Conservation (phyloP, 2,329 filamentous ascomycete species). For the Colletotrichum sp. region DNA sequence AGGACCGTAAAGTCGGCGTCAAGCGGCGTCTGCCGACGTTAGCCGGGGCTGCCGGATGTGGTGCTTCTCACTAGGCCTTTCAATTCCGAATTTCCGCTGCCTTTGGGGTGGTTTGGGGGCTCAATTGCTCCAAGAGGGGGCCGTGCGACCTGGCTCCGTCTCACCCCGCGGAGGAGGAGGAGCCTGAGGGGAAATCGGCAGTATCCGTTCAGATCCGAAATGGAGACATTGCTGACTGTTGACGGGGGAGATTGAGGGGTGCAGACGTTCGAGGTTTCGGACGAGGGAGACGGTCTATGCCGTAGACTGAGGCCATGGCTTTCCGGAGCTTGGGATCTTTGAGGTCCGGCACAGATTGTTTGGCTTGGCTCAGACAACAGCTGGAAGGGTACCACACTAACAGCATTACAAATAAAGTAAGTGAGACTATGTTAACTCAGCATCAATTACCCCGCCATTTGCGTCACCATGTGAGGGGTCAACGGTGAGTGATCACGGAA, state of each 20-base stretch:
- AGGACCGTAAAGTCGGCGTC: neutral
- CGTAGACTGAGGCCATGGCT: neutral
- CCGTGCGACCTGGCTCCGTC: neutral
- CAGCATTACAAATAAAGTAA: rapidly evolving
- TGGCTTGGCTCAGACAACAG: neutral
- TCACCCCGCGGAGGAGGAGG: neutral
- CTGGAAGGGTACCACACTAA: neutral
- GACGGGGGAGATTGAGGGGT: neutral
- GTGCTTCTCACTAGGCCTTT: neutral
- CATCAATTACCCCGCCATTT: neutral
- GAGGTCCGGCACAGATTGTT: neutral
- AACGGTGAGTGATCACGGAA: neutral
- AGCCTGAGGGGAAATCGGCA: neutral
- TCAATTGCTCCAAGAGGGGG: neutral
- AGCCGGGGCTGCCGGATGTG: slow-evolving; percentile 3
- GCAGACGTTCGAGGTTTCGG: neutral
- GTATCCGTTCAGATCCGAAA: neutral
- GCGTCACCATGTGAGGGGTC: neutral
- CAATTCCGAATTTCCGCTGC: slow-evolving; percentile 15
- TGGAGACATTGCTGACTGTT: neutral
- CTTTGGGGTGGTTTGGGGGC: too few relatives aligned
- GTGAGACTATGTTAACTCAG: neutral
- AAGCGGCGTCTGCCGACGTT: slow-evolving; percentile 21
- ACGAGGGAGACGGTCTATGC: neutral
- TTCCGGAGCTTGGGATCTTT: neutral